phyloP scores from a whole-genome alignment of 2,329 filamentous ascomycete genomes.

The Verticillium nonalfalfae region DNA sequence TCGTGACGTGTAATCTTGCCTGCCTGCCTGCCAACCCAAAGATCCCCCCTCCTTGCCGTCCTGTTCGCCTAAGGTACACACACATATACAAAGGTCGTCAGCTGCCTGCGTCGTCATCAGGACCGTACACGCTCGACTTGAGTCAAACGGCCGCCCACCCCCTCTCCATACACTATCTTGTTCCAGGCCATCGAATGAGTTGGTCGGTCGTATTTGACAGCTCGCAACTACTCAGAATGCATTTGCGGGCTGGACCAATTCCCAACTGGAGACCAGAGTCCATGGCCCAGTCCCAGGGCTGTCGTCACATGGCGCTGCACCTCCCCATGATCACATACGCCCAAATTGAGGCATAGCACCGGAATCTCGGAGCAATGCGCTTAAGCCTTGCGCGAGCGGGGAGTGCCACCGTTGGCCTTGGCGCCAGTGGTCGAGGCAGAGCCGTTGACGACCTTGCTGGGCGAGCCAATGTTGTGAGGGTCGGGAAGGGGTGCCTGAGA shows the following conservation, averaged over 20 bases:
- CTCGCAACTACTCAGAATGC: neutral
- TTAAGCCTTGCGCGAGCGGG: slow-evolving; percentile 67
- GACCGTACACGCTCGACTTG: neutral
- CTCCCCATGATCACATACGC: neutral
- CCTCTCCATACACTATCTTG: neutral
- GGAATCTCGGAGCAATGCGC: neutral
- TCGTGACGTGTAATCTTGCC: neutral
- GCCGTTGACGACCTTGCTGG: slow-evolving; percentile 46
- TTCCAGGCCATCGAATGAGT: neutral
- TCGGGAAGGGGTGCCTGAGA: slow-evolving; percentile 67
- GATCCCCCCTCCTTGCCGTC: slow-evolving; percentile 2
- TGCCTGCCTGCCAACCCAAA: slow-evolving; percentile 4
- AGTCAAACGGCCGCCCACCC: neutral
- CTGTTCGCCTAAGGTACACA: slow-evolving; percentile 3
- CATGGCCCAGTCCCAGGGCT: neutral
- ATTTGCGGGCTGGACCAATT: neutral
- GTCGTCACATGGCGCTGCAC: neutral
- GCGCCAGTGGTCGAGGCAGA: slow-evolving; percentile 45
- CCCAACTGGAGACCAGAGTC: neutral
- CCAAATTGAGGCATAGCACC: neutral
- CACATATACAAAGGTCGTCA: slow-evolving; percentile 12
- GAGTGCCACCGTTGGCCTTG: slow-evolving; percentile 53
- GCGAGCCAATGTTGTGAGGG: slow-evolving; percentile 56
- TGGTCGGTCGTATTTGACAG: neutral
- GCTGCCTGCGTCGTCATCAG: slow-evolving; percentile 11